Base-by-base conservation (phyloP, 83 land plant species). In the Isoetes engelmannii region DNA sequence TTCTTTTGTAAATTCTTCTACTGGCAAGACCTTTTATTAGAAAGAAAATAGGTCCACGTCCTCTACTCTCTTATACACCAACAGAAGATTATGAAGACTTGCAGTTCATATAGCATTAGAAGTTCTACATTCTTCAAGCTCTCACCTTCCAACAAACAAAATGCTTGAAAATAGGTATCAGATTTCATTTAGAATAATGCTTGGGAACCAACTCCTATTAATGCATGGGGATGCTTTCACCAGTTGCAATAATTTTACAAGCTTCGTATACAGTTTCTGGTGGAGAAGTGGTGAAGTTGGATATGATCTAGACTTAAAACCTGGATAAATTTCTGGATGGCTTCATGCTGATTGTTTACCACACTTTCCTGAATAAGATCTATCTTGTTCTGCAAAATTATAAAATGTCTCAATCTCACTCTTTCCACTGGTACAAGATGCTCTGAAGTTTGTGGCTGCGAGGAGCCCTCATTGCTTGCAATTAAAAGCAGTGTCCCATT, bases 371-470 rank as follows among this genome's bases (percentile, higher is more conserved):
- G 92, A 55, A 90, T 82, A 45, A 90, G 88, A 74, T 94, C 99
- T 68, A 94, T 85, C 75, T 94, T 94, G 71, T 94, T 94, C 67
- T 94, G 99, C 46, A 94, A 73, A 6, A 94, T 94, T 5, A 94
- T 94, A 10, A 94, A 90, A 67, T 94, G 90, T 60, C 88, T 85
- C 47, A 91, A 83, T 5, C 93, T 84, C 99, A 94, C 91, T 45
- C 90, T 94, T 75, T 94, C 99, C 51, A 91, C 87, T 67, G 99
- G 97, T 58, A 93, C 99, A 66, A 94, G 80, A 80, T 94, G 99
- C 81, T 94, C 97, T 41, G 93, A 86, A 6, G 97, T 94, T 71
- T 94, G 99, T 17, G 99, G 99, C 62, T 94, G 99, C n/a, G 99
- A 97, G 69, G 97, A 94, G 45, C 90, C 86, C 69, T 94, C 99